Evolutionary conservation across 371 early-diverging fungal species (phyloP).

Genomic region (Circinella minor): DNA sequence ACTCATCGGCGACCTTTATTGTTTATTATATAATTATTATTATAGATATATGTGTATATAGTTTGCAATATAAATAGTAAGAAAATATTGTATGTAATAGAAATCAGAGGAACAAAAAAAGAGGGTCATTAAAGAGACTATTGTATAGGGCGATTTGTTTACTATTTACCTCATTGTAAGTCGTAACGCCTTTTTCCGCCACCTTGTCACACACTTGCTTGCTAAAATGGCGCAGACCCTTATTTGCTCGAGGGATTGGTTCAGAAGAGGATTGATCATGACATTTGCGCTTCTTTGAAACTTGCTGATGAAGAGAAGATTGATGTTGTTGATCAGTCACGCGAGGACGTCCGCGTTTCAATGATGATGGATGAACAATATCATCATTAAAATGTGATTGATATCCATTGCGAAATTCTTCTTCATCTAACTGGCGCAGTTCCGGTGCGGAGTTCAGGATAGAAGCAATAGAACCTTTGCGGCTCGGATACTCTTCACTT

Average conservation of each 20-base stretch:
- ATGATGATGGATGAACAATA: background rate
- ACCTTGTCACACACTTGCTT: conserved; percentile 65
- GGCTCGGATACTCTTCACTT: conserved; percentile 17
- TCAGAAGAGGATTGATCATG: background rate
- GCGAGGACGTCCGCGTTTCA: conserved; percentile 18
- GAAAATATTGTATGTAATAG: background rate
- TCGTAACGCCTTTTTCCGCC: conserved; percentile 57
- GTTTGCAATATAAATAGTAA: background rate
- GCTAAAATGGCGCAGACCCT: conserved; percentile 60
- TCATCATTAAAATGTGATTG: conserved; percentile 11
- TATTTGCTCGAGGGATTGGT: conserved; percentile 16
- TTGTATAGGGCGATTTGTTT: background rate
- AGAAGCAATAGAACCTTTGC: conserved; percentile 46
- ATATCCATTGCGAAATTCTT: conserved; percentile 19
- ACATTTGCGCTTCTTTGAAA: conserved; percentile 18
- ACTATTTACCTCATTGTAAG: conserved; percentile 59
- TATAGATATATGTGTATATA: background rate
- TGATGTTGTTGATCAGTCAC: background rate
- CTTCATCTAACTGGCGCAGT: conserved; percentile 26
- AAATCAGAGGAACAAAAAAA: background rate
- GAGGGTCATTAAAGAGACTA: too few relatives aligned
- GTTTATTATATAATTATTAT: background rate
- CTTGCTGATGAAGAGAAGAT: background rate
- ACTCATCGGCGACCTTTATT: conserved; percentile 35
- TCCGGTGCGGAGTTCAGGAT: conserved; percentile 44